Evolutionary conservation across 176 grass and related monocot species (phyloP), one percentile per base, ranked within the genome.

Genomic region (Otatea glauca): DNA sequence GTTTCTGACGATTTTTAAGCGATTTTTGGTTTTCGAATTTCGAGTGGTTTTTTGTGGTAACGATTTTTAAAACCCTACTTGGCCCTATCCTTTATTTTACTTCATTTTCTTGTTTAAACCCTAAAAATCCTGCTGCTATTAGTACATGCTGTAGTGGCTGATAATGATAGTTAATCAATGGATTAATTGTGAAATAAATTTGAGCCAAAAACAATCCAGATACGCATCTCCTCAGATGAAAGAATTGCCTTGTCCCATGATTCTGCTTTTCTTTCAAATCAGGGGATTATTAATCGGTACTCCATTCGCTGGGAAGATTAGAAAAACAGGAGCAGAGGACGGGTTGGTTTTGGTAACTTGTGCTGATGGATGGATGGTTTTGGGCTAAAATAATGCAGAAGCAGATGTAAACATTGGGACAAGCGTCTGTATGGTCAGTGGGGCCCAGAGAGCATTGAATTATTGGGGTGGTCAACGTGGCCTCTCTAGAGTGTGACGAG

Each of bases 401-500:
- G 7, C 7, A 5, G 14, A 63, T 48, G 53, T 29, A 70, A 68
- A 48, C 55, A 70, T 55, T 50, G 9, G 45, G 21, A 53, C 54
- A 79, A 72, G 16, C 44, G 14, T 29, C 24, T 16, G 45, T 5
- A 21, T 72, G 67, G 34, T 1, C 0, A 0, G 3, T 39, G 66
- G 85, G 76, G 10, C 34, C 56, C 58, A 1, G 0, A 23, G 2
- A 7, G 9, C 18, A 15, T 29, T 42, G 75, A 42, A 80, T 73
- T 73, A 54, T 72, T 63, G 55, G 67, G 8, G 72, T 25, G 17
- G 16, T 9, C 48, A 35, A 82, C 79, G 72, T 88, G 86, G 71
- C 79, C 70, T 39, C 37, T 55, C 27, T 68, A 61, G 70, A 69
- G 13, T 4, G 38, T 56, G 85, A 43, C 58, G n/a, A 55, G 32